Base-by-base conservation (phyloP, 768 basidiomycete species). In the Leccinum rimulosum region DNA sequence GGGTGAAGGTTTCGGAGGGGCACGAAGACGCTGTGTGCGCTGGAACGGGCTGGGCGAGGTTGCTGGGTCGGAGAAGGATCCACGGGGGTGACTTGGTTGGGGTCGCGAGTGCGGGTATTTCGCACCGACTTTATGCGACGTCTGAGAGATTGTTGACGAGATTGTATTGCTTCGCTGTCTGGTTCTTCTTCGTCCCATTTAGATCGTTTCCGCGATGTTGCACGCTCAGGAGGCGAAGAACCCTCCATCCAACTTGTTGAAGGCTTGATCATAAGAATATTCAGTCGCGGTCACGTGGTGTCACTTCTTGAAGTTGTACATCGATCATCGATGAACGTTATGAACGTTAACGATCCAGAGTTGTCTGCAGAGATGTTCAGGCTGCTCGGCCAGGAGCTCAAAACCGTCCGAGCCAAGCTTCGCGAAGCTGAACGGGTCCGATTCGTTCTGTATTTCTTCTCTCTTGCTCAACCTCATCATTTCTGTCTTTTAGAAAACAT, bases 1-100 rank as follows among this genome's bases (percentile, higher is more conserved):
- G 95, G 95, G 72, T 98, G 91, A 1, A 76, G 74, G 4, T 83
- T 86, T 55, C 94, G 81, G 43, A 83, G 83, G 3, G 94, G 95
- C 0, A 88, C 91, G 71, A 85, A 90, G 35, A 79, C 64, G 64
- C 91, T 93, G 61, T 89, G 82, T 6, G 66, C n/a, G 7, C 65
- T 17, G 8, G 67, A 64, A 19, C 66, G 65, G 27, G 40, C 27
- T 50, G 54, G 28, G 43, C 50, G 59, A 56, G 59, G 52, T 19
- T 63, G 65, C n/a, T 65, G 59, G 43, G 61, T 57, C 14, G 68
- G 50, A 52, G 72, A 43, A 47, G 63, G 40, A 47, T 65, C 66
- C 19, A 57, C 36, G 50, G n/a, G 45, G 40, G 40, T 43, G 53
- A 60, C 47, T 60, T 63, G 53, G 57, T 43, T 61, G 52, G 66